Evolutionary conservation across 371 early-diverging fungal species (phyloP).

Genomic region (Mucor lusitanicus): DNA sequence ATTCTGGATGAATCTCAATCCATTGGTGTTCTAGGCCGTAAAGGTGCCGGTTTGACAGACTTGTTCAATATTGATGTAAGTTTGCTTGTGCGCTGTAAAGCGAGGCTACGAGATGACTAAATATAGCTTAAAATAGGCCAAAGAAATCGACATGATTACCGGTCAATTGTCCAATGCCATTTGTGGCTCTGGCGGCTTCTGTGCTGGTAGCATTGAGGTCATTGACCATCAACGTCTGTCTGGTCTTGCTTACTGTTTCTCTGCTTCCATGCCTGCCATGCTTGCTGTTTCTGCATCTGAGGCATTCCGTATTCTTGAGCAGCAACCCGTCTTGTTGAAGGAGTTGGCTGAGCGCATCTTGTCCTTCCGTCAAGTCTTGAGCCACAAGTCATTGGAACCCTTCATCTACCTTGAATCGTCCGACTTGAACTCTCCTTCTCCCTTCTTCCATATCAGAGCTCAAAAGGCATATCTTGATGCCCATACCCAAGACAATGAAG

Average conservation of each 20-base stretch:
- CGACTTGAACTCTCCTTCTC: slow-evolving; percentile 51
- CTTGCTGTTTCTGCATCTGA: slow-evolving; percentile 90
- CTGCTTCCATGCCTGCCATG: slow-evolving; percentile 99
- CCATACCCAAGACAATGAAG: slow-evolving; percentile 26
- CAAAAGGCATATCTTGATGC: slow-evolving; percentile 46
- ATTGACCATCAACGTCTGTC: slow-evolving; percentile 96
- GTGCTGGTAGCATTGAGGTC: slow-evolving; percentile 85
- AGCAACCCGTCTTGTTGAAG: slow-evolving; percentile 39
- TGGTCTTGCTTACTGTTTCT: slow-evolving; percentile 95
- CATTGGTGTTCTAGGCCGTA: slow-evolving; percentile 91
- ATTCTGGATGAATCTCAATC: slow-evolving; percentile 97
- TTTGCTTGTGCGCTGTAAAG: neutral
- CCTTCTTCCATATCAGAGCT: slow-evolving; percentile 74
- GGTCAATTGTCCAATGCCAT: slow-evolving; percentile 90
- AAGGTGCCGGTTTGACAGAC: slow-evolving; percentile 92
- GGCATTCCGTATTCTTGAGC: slow-evolving; percentile 74
- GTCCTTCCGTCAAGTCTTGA: slow-evolving; percentile 39
- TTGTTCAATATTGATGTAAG: slow-evolving; percentile 68
- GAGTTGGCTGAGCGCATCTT: slow-evolving; percentile 42
- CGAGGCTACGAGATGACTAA: neutral
- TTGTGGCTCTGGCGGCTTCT: slow-evolving; percentile 96
- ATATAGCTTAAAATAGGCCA: slow-evolving; percentile 25
- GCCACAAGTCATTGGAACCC: slow-evolving; percentile 44
- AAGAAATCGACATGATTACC: slow-evolving; percentile 93
- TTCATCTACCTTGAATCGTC: slow-evolving; percentile 53